Evolutionary conservation across 2,329 filamentous ascomycete species (phyloP).

Genomic region (Dothidotthia symphoricarpi): DNA sequence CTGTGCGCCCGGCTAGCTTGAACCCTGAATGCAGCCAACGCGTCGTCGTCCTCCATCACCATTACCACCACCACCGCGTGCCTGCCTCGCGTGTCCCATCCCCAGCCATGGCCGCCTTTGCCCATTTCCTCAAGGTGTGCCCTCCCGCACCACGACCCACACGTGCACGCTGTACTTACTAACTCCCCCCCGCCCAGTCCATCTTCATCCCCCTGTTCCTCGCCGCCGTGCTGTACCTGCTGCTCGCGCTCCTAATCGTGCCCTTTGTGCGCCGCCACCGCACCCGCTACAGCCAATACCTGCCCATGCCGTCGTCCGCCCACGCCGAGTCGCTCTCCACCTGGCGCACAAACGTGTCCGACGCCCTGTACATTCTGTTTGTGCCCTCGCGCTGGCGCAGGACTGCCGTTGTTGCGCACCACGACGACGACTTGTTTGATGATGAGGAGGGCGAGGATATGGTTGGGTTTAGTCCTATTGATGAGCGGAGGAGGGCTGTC

Average conservation of each 20-base stretch:
- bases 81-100: too few relatives aligned
- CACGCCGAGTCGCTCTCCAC: slow-evolving; percentile 16
- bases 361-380: slow-evolving; percentile 37
- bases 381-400: slow-evolving; percentile 31
- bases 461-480: slow-evolving; percentile 46
- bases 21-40: too few relatives aligned
- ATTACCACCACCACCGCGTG: too few relatives aligned
- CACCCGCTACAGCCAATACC: slow-evolving; percentile 46
- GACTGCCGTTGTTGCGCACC: slow-evolving; percentile 30
- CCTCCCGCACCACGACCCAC: too few relatives aligned
- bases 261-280: slow-evolving; percentile 48
- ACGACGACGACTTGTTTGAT: slow-evolving; percentile 44
- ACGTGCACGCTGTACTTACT: slow-evolving; percentile 2
- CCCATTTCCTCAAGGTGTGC: slow-evolving; percentile 38
- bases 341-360: slow-evolving; percentile 38
- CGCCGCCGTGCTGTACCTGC: slow-evolving; percentile 44
- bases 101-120: slow-evolving; percentile 36
- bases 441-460: slow-evolving; percentile 50
- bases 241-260: slow-evolving; percentile 43
- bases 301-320: slow-evolving; percentile 39
- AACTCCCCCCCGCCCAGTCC: slow-evolving; percentile 35
- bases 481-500: slow-evolving; percentile 39
- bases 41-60: too few relatives aligned
- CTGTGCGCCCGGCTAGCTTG: too few relatives aligned
- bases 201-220: slow-evolving; percentile 49